Conservation (phyloP, 2,329 filamentous ascomycete species). For the Paecilomyces niveus region DNA sequence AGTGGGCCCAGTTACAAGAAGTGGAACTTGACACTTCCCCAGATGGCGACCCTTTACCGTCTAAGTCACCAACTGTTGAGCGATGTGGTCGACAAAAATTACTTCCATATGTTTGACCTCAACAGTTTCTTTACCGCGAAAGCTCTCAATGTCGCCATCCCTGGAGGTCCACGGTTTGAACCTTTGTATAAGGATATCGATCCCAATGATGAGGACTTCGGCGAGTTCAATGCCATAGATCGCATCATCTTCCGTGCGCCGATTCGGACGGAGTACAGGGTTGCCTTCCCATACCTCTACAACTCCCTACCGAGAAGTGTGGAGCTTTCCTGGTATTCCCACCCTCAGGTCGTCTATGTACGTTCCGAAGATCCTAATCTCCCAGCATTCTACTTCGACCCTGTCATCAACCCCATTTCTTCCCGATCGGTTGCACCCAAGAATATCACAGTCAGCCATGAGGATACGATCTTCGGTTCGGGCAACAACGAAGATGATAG, state of each 20-base stretch:
- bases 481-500: slow-evolving; percentile 77
- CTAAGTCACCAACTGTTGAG: slow-evolving; percentile 85
- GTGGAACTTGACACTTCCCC: slow-evolving; percentile 87
- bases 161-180: slow-evolving; percentile 94
- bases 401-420: slow-evolving; percentile 95
- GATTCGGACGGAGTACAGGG: slow-evolving; percentile 90
- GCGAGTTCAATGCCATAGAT: slow-evolving; percentile 98
- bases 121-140: slow-evolving; percentile 95
- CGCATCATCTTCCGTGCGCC: slow-evolving; percentile 96
- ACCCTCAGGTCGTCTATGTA: slow-evolving; percentile 88
- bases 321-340: slow-evolving; percentile 84
- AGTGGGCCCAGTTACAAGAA: slow-evolving; percentile 95
- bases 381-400: slow-evolving; percentile 95
- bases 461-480: slow-evolving; percentile 84
- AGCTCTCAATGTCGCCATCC: slow-evolving; percentile 91
- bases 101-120: slow-evolving; percentile 94
- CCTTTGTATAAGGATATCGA: slow-evolving; percentile 98
- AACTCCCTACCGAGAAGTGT: slow-evolving; percentile 95
- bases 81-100: slow-evolving; percentile 91
- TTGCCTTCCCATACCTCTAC: slow-evolving; percentile 91
- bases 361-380: slow-evolving; percentile 80
- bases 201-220: slow-evolving; percentile 97
- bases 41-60: slow-evolving; percentile 94
- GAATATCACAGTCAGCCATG: slow-evolving; percentile 84
- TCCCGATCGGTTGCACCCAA: slow-evolving; percentile 89